These are phyloP conservation scores for Geranium brycei DNA, from an alignment of 345 rosid species.

Conservation along the genomic window DNA sequence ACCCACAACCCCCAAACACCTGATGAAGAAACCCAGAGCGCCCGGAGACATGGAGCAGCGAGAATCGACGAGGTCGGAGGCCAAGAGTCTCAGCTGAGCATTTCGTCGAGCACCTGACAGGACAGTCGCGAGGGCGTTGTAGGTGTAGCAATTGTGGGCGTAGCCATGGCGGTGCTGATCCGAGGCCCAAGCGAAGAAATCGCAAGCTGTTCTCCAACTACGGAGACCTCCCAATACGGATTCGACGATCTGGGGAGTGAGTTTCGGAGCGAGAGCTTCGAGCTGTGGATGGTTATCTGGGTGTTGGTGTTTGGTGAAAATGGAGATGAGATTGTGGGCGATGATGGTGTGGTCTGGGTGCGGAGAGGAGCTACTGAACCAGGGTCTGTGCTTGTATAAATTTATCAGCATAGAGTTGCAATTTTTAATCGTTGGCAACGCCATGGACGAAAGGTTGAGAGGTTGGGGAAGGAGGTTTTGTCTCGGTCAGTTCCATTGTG, in stretches of 20 bases:
- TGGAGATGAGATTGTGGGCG: conserved; percentile 25
- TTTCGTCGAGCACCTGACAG: conserved; percentile 92
- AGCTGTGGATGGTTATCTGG: conserved; percentile 31
- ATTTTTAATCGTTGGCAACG: neutral
- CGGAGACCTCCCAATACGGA: conserved; percentile 36
- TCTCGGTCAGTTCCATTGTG: conserved; percentile 35
- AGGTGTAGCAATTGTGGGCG: conserved; percentile 47
- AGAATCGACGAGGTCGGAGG: conserved; percentile 29
- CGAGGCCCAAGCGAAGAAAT: conserved; percentile 63
- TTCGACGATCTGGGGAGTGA: conserved; percentile 53
- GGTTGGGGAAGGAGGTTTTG: neutral
- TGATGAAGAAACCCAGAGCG: conserved; percentile 56
- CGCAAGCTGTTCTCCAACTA: conserved; percentile 43
- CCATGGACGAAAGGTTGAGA: neutral
- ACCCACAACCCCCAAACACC: conserved; percentile 67
- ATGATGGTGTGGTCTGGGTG: conserved; percentile 21
- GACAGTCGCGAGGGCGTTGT: conserved; percentile 74
- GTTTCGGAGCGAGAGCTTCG: conserved; percentile 33
- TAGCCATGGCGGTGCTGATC: conserved; percentile 36
- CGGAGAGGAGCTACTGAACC: conserved; percentile 8
- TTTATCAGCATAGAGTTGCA: neutral
- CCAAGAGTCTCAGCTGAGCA: conserved; percentile 48
- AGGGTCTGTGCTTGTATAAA: no score
- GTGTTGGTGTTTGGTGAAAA: conserved; percentile 45
- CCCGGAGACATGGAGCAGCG: conserved; percentile 62